Evolutionary conservation across 495 filamentous ascomycete genomes (phyloP).

Genomic region (Aspergillus hancockii): DNA sequence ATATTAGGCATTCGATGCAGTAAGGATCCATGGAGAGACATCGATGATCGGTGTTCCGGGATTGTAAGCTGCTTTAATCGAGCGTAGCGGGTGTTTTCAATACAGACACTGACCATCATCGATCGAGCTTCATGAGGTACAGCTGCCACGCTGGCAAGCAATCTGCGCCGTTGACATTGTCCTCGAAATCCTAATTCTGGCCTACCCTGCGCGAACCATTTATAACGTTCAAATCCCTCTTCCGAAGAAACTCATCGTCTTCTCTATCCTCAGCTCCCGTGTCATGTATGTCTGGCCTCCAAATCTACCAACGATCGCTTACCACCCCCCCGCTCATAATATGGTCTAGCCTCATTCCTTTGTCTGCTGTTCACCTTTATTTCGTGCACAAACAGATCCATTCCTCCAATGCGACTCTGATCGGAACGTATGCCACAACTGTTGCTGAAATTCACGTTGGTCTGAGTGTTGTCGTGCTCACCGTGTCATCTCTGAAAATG

Average conservation of each 20-base stretch:
- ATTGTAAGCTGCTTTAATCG: not conserved
- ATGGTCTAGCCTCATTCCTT: slow-evolving; percentile 26
- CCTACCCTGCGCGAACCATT: slow-evolving; percentile 22
- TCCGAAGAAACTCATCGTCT: slow-evolving; percentile 19
- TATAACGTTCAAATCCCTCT: slow-evolving; percentile 22
- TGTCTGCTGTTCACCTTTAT: slow-evolving; percentile 25
- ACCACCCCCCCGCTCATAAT: not conserved
- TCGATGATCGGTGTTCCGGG: not conserved
- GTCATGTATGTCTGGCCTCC: slow-evolving; percentile 20
- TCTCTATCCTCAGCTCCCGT: slow-evolving; percentile 25
- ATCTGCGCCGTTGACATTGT: slow-evolving; percentile 28
- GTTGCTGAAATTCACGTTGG: slow-evolving; percentile 29
- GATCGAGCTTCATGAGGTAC: not conserved
- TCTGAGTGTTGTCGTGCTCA: slow-evolving; percentile 25
- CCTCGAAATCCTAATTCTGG: slow-evolving; percentile 22
- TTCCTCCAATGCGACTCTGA: slow-evolving; percentile 22
- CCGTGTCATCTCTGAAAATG: slow-evolving; percentile 35
- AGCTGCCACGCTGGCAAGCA: slow-evolving; percentile 31
- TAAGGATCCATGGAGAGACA: not conserved
- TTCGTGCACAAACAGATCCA: slow-evolving; percentile 22
- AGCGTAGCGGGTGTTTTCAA: not conserved
- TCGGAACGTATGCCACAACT: slow-evolving; percentile 26
- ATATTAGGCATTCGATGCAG: not conserved
- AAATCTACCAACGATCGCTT: not conserved
- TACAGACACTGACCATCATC: not conserved